Conservation (phyloP, 805 yeast species). For the Saturnispora zaruensis region DNA sequence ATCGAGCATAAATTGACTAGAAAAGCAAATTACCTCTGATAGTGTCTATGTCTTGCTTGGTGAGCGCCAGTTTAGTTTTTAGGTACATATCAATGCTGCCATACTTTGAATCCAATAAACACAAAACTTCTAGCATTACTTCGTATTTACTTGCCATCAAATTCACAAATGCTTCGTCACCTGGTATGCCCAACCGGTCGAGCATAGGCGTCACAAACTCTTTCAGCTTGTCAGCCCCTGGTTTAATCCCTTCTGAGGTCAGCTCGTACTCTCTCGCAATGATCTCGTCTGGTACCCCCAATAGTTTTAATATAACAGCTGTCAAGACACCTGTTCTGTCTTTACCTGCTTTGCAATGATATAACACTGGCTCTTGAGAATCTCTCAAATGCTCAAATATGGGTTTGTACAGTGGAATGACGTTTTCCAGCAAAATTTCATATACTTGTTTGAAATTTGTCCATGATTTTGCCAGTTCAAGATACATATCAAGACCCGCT, state of each 20-base stretch:
- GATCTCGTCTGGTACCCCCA: conserved; percentile 58
- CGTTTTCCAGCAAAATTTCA: conserved; percentile 44
- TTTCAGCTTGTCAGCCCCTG: conserved; percentile 36
- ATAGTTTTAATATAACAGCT: conserved; percentile 53
- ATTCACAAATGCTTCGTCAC: conserved; percentile 47
- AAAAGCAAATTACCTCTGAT: conserved; percentile 2
- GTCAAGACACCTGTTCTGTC: conserved; percentile 75
- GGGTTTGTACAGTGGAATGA: conserved; percentile 37
- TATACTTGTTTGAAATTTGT: conserved; percentile 58
- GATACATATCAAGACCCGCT: neutral
- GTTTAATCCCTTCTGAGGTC: conserved; percentile 54
- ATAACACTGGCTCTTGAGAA: conserved; percentile 43
- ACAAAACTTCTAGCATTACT: conserved; percentile 58
- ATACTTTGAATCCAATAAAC: conserved; percentile 40
- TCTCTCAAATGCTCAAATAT: conserved; percentile 53
- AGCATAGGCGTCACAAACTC: neutral
- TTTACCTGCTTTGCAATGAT: conserved; percentile 82
- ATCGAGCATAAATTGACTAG: neutral
- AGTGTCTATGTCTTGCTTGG: conserved; percentile 30
- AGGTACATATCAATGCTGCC: conserved; percentile 46
- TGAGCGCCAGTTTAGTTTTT: conserved; percentile 36
- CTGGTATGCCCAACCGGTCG: conserved; percentile 30
- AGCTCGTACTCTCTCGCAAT: conserved; percentile 72
- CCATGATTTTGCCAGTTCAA: conserved; percentile 47
- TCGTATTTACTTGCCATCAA: conserved; percentile 58